Base-by-base conservation (phyloP, 768 basidiomycete genomes). In the Russula sp. region DNA sequence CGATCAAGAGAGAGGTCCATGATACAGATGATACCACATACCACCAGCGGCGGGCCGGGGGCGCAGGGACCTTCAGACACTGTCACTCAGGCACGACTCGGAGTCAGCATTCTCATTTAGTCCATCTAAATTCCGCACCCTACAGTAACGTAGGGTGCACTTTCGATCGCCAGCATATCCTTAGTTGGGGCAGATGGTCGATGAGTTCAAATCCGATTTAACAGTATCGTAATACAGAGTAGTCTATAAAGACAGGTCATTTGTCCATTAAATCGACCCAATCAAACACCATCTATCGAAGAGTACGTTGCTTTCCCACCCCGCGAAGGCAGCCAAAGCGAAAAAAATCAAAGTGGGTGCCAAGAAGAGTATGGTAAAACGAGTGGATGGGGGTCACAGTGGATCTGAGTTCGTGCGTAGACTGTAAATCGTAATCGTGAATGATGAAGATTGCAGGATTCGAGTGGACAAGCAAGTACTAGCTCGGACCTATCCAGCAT, bases 1-100 rank as follows among this genome's bases (percentile, higher is more conserved):
- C 87, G 81, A 57, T 84, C 78, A 3, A 92, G 78, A 13, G 81
- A 80, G 10, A 92, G 80, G 65, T 88, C 84, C 68, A 92, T 87
- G 39, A 31, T 42, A n/a, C n/a, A n/a, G n/a, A n/a, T n/a, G n/a
- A n/a, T n/a, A n/a, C n/a, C n/a, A n/a, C n/a, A n/a, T n/a, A 22
- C 22, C 22, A 22, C 22, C 40, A 5, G 42, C 42, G 16, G 42
- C 48, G 27, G 48, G n/a, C 44, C 44, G 44, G 44, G 16, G 10
- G 42, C 1, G 35, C 42, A 44, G 42, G 40, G 14, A n/a, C n/a
- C n/a, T n/a, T n/a, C n/a, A n/a, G n/a, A n/a, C n/a, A n/a, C n/a
- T n/a, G n/a, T n/a, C n/a, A n/a, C n/a, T n/a, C n/a, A n/a, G n/a
- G n/a, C n/a, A n/a, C n/a, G n/a, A n/a, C n/a, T n/a, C n/a, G n/a